These are phyloP conservation scores for Tetracladium setigerum DNA, from an alignment of 495 filamentous ascomycete genomes.

Conservation along the genomic window DNA sequence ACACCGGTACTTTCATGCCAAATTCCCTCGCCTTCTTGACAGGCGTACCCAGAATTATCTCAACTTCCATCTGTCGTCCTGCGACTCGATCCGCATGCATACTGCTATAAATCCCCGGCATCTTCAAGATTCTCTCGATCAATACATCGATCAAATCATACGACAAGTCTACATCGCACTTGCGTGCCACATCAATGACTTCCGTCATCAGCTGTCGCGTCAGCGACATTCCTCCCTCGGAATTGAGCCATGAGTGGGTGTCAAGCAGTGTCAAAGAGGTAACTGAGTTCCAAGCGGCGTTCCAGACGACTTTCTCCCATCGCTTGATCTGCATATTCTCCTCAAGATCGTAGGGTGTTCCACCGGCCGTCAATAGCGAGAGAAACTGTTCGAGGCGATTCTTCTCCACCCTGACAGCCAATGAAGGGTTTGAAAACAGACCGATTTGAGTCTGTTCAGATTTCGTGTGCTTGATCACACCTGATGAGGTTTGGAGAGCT, in stretches of 20 bases:
- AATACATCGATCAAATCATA: conserved; percentile 33
- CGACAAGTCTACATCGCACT: conserved; percentile 32
- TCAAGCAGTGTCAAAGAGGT: conserved; percentile 44
- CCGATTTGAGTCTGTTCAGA: conserved; percentile 45
- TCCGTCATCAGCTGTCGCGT: conserved; percentile 40
- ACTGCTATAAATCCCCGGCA: conserved; percentile 39
- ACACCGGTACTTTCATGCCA: conserved; percentile 31
- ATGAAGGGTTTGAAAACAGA: conserved; percentile 32
- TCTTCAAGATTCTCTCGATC: conserved; percentile 34
- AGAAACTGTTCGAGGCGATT: conserved; percentile 31
- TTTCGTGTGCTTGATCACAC: conserved; percentile 35
- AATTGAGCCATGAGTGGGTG: conserved; percentile 38
- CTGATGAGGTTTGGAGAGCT: conserved; percentile 37
- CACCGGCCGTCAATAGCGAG: conserved; percentile 27
- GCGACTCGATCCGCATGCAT: conserved; percentile 43
- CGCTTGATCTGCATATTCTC: conserved; percentile 38
- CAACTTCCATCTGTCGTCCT: conserved; percentile 41
- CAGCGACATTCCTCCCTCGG: conserved; percentile 33
- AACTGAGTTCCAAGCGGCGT: conserved; percentile 45
- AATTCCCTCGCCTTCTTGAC: conserved; percentile 37
- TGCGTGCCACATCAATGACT: conserved; percentile 39
- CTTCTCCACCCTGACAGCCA: conserved; percentile 21
- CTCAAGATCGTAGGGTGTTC: conserved; percentile 32
- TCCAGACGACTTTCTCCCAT: conserved; percentile 51
- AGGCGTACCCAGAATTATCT: conserved; percentile 45